Conservation (phyloP, 2,329 filamentous ascomycete species). For the Thielaviopsis punctulata region DNA sequence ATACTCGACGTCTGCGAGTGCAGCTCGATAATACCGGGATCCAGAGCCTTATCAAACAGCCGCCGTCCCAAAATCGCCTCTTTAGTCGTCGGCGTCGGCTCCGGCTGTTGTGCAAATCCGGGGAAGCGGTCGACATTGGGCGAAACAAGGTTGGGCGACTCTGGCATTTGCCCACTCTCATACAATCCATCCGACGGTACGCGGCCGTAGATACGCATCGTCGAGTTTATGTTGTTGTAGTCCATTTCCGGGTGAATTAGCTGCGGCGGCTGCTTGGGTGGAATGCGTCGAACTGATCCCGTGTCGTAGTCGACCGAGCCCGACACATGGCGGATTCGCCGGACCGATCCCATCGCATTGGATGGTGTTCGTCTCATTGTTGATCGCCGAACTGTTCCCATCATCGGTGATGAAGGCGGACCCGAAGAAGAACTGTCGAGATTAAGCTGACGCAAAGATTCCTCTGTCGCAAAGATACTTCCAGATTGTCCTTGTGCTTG, state of each 20-base stretch:
- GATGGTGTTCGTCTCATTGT: constrained; percentile 22
- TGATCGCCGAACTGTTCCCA: constrained; percentile 40
- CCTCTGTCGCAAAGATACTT: constrained; percentile 27
- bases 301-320: constrained; percentile 4
- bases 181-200: constrained; percentile 54
- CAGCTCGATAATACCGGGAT: constrained; percentile 68
- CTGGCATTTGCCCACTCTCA: not conserved
- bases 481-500: not conserved
- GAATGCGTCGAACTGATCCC: constrained; percentile 9
- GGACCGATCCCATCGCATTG: constrained; percentile 7
- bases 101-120: constrained; percentile 25
- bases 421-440: constrained; percentile 39
- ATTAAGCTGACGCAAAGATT: constrained; percentile 41
- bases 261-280: constrained; percentile 25
- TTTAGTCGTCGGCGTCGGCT: constrained; percentile 53
- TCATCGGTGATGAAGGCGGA: constrained; percentile 35
- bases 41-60: constrained; percentile 64
- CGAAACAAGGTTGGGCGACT: constrained; percentile 22
- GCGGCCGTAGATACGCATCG: constrained; percentile 77
- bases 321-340: constrained; percentile 9
- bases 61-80: constrained; percentile 70
- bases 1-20: constrained; percentile 57
- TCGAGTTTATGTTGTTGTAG: constrained; percentile 85
- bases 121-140: constrained; percentile 49
- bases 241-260: constrained; percentile 80